Evolutionary conservation across 1,139 yeast species (phyloP).

Genomic region (Spathaspora jeffriesii): DNA sequence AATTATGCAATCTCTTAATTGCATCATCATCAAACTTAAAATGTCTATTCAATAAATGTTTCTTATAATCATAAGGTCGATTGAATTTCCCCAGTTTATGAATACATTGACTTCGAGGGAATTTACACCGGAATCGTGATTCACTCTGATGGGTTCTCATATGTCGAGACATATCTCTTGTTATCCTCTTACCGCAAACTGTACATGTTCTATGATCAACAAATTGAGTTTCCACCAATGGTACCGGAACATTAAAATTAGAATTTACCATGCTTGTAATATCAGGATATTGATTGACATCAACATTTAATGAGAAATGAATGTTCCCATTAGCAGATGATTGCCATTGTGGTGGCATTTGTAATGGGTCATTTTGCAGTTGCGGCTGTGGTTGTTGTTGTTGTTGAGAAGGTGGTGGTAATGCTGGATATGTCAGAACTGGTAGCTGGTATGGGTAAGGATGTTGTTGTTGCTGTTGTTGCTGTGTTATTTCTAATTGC

Average conservation of each 20-base stretch:
- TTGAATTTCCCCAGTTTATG: conserved; percentile 67
- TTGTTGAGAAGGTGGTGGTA: not conserved
- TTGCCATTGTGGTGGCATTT: not conserved
- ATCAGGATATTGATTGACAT: conserved; percentile 32
- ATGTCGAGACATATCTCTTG: conserved; percentile 66
- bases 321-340: not conserved
- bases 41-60: conserved; percentile 64
- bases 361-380: not conserved
- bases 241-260: conserved; percentile 31
- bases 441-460: conserved; percentile 1
- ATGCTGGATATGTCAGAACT: not conserved
- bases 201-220: conserved; percentile 41
- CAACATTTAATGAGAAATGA: conserved; percentile 1
- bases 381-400: not conserved
- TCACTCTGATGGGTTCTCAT: conserved; percentile 62
- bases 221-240: conserved; percentile 35
- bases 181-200: conserved; percentile 57
- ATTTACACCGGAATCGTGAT: conserved; percentile 60
- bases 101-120: conserved; percentile 50
- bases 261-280: conserved; percentile 43
- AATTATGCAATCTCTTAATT: conserved; percentile 49
- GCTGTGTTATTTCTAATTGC: not conserved
- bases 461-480: not conserved
- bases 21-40: conserved; percentile 54
- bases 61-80: conserved; percentile 70